Base-by-base conservation (phyloP, 2,329 filamentous ascomycete genomes). In the Ceratocystis cubensis region DNA sequence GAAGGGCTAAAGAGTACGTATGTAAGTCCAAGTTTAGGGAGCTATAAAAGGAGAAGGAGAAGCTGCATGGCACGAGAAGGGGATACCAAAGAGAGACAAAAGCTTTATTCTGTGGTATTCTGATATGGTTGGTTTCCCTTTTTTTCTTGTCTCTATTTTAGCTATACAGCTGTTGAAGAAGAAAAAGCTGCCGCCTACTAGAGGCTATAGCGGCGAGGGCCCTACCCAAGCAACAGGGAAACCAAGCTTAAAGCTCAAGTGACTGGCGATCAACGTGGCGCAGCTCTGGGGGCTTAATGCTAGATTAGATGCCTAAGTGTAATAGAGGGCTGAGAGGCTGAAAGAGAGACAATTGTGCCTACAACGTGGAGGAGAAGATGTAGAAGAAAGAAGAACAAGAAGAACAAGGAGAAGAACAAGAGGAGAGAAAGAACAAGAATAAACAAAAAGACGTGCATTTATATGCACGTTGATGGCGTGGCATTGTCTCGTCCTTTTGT, bases 241-340 rank as follows among this genome's bases (percentile, higher is more conserved):
- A 50, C 46, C 46, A 50, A n/a, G 17, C 46, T 41, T 41, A 41
- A 33, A 41, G 37, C 37, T 41, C 45, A 48, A 48, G 45, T 25
- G 50, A 25, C 50, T 65, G 37, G 8, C 33, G 59, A 62, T 62
- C 59, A 41, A 41, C 20, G 59, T 62, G 59, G 59, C 59, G 59
- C 59, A 62, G 59, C 33, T 37, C 56, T 61, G 56, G 33, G 22
- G 56, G 56, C 15, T 10, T 48, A 25, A 10, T 48, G 15, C 41
- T 28, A 28, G 28, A 28, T 50, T 22, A 20, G 57, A 37, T 37
- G 4, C 20, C 17, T 7, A 7, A n/a, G 17, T 48, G 45, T 6
- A 2, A 41, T 41, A 13, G 37, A 41, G 37, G 37, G 37, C 37
- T 41, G 37, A 41, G 37, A 13, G 37, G 37, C 10, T 13, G 37